These are phyloP conservation scores for Melampsora americana DNA, from an alignment of 1,284 basidiomycete genomes.

Conservation along the genomic window DNA sequence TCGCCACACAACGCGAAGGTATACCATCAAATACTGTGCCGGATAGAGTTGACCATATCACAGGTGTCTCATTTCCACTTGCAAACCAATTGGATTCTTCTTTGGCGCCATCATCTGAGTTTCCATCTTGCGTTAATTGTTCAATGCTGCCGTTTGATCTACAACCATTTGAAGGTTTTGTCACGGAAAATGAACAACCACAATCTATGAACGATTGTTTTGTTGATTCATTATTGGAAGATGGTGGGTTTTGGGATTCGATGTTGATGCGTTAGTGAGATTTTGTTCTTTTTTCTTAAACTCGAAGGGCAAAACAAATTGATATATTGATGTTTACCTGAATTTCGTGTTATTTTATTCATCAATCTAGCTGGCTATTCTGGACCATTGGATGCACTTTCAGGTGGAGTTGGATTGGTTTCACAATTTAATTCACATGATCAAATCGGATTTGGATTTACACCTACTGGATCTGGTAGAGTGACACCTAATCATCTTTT, in stretches of 20 bases:
- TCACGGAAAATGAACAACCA: neutral
- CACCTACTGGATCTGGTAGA: neutral
- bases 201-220: constrained; percentile 8
- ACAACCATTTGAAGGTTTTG: neutral
- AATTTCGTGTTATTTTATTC: neutral
- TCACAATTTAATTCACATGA: neutral
- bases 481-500: neutral
- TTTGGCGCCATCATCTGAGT: neutral
- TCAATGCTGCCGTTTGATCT: neutral
- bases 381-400: constrained; percentile 2
- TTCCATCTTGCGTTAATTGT: neutral
- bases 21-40: neutral
- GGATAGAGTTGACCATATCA: neutral
- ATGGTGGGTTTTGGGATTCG: constrained; percentile 12
- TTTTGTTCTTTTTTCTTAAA: neutral
- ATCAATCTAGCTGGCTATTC: constrained; percentile 4
- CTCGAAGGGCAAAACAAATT: neutral
- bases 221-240: constrained; percentile 6
- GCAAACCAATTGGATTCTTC: neutral
- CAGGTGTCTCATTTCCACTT: neutral
- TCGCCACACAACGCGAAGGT: neutral
- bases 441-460: neutral
- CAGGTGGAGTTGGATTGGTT: constrained; percentile 9
- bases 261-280: constrained; percentile 6
- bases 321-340: neutral